These are phyloP conservation scores for Lavandula angustifolia DNA, from an alignment of 257 asterid species.

Conservation along the genomic window DNA sequence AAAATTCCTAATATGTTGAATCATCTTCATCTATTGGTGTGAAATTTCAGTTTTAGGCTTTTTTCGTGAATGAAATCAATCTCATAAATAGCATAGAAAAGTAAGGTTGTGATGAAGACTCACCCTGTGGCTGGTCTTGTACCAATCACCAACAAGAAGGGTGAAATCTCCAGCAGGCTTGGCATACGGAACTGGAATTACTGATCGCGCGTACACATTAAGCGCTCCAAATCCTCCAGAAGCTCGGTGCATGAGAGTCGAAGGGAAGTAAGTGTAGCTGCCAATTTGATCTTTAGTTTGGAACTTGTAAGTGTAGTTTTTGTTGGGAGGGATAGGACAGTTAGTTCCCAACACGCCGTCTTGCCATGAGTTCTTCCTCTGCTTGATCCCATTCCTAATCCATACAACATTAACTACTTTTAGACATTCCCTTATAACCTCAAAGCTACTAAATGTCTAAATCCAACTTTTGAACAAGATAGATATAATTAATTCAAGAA, in stretches of 20 bases:
- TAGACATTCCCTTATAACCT: no score
- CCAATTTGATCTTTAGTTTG: constrained; percentile 96
- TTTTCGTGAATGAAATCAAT: not conserved
- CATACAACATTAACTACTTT: constrained; percentile 31
- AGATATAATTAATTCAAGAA: not conserved
- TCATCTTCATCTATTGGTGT: no score
- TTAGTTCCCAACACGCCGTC: constrained; percentile 96
- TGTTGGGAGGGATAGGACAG: constrained; percentile 78
- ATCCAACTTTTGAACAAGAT: not conserved
- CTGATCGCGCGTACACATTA: constrained; percentile 78
- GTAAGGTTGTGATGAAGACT: constrained; percentile 7
- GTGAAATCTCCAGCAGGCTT: constrained; percentile 81
- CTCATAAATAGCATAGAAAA: no score
- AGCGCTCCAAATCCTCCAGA: constrained; percentile 91
- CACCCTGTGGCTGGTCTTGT: constrained; percentile 69
- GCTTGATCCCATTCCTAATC: constrained; percentile 94
- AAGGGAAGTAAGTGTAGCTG: constrained; percentile 85
- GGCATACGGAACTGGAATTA: constrained; percentile 84
- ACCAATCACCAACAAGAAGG: constrained; percentile 92
- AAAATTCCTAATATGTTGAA: not conserved
- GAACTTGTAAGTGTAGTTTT: constrained; percentile 81
- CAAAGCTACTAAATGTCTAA: not conserved
- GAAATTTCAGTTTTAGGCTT: not conserved
- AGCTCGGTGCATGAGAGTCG: constrained; percentile 84
- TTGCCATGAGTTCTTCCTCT: constrained; percentile 98